A percentile compares a stretch with the other conserved stretches of the same genome.
Conservation (phyloP, 768 basidiomycete species). For the Mycena latifolia region DNA sequence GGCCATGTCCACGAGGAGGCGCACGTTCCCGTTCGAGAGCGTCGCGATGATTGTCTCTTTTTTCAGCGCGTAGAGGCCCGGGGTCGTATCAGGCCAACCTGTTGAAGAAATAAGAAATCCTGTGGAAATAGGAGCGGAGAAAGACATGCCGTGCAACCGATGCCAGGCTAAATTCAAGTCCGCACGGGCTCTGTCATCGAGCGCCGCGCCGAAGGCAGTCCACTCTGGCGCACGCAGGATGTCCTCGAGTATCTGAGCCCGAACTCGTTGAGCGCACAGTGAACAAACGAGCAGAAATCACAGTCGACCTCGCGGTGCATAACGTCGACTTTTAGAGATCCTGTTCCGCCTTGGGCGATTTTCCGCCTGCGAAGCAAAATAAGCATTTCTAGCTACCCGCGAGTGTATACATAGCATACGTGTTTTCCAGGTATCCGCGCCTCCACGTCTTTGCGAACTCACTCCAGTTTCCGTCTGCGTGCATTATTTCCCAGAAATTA, state of each 20-base stretch:
- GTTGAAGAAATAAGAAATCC: not conserved
- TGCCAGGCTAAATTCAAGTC: conserved; percentile 71
- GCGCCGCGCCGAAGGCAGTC: conserved; percentile 58
- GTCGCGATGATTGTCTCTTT: conserved; percentile 62
- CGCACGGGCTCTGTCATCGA: conserved; percentile 57
- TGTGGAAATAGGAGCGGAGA: not conserved
- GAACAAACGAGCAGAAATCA: not conserved
- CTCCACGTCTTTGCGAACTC: conserved; percentile 72
- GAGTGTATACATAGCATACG: conserved; percentile 48
- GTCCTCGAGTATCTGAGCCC: conserved; percentile 64
- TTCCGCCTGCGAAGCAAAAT: conserved; percentile 46
- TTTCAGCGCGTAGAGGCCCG: conserved; percentile 65
- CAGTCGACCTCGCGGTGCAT: conserved; percentile 65
- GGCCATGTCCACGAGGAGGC: conserved; percentile 73
- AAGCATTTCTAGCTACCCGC: no score
- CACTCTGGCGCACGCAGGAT: conserved; percentile 66
- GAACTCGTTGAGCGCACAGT: no score
- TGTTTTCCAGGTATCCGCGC: conserved; percentile 58
- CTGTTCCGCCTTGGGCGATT: conserved; percentile 60
- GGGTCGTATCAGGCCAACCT: conserved; percentile 71
- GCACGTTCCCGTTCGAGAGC: conserved; percentile 75
- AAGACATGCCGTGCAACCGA: conserved; percentile 58
- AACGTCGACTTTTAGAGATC: conserved; percentile 64
- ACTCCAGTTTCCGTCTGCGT: conserved; percentile 52
- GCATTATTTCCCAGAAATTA: not conserved